phyloP scores from a whole-genome alignment of 78 protist species.

The Chrysochromulina tobinii region DNA sequence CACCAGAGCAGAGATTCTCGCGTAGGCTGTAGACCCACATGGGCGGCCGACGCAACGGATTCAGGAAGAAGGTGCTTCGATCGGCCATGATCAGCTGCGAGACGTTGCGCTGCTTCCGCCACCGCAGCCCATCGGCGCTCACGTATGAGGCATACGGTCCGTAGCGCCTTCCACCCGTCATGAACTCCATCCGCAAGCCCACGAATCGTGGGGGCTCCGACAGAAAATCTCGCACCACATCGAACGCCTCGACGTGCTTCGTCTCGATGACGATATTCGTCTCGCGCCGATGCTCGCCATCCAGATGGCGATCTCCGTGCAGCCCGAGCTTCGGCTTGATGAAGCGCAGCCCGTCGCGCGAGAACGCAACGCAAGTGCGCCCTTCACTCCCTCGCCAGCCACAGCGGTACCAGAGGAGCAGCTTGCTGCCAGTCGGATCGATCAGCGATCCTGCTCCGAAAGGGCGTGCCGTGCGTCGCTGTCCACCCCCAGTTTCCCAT shows the following conservation, averaged over 20 bases:
- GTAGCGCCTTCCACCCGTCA: neutral
- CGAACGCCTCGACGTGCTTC: neutral
- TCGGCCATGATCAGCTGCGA: neutral
- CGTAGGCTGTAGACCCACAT: neutral
- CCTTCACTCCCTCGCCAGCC: neutral
- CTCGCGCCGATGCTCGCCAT: no score
- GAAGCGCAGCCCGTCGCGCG: neutral
- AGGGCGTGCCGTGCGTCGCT: neutral
- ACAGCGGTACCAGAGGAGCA: neutral
- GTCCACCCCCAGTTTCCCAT: neutral
- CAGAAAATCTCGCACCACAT: neutral
- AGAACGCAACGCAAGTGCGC: neutral
- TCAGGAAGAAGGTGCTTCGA: neutral
- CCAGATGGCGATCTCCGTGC: neutral
- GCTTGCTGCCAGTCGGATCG: neutral
- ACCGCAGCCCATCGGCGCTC: neutral
- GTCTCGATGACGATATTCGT: neutral
- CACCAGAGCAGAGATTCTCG: neutral
- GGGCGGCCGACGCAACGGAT: neutral
- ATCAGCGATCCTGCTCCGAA: neutral
- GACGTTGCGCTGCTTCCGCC: neutral
- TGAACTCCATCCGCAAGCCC: neutral
- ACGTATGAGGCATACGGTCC: neutral
- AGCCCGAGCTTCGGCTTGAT: neutral
- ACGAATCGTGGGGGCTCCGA: neutral